These are phyloP conservation scores for Cryphonectria japonica DNA, from an alignment of 2,329 filamentous ascomycete species.

Conservation along the genomic window DNA sequence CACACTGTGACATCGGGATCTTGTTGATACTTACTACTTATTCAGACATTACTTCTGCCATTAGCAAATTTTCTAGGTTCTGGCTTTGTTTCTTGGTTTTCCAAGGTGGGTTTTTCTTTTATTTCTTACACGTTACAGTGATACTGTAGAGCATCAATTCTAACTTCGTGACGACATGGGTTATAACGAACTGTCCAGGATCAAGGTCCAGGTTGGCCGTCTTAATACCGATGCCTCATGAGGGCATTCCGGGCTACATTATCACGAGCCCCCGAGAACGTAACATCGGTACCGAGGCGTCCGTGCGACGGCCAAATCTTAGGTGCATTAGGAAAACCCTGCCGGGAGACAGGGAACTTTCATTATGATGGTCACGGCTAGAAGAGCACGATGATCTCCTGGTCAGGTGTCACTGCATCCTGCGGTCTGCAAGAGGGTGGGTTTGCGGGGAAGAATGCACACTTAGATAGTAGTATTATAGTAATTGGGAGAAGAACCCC, in stretches of 20 bases:
- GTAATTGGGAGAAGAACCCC: background rate
- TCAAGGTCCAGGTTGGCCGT: too few relatives aligned
- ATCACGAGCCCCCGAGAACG: background rate
- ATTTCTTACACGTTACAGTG: too few relatives aligned
- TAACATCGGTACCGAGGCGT: background rate
- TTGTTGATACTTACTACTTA: too few relatives aligned
- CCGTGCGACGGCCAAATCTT: background rate
- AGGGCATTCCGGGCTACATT: background rate
- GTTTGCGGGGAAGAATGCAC: slow-evolving; percentile 3
- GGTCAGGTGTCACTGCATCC: slow-evolving; percentile 7
- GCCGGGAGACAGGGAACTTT: background rate
- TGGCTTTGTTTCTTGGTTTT: too few relatives aligned
- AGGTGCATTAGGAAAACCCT: background rate
- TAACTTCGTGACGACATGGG: background rate
- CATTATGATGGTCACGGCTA: background rate
- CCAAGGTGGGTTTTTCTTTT: too few relatives aligned
- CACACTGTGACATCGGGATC: too few relatives aligned
- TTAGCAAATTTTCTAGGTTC: too few relatives aligned
- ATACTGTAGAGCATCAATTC: too few relatives aligned
- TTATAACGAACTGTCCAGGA: too few relatives aligned
- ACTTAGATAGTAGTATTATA: background rate
- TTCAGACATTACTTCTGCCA: too few relatives aligned
- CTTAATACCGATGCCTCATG: background rate
- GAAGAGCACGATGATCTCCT: background rate
- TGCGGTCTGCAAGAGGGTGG: slow-evolving; percentile 5